Evolutionary conservation across 441 rosid species (phyloP), one percentile per base, ranked within the genome.

Genomic region (Adansonia madagascariensis): DNA sequence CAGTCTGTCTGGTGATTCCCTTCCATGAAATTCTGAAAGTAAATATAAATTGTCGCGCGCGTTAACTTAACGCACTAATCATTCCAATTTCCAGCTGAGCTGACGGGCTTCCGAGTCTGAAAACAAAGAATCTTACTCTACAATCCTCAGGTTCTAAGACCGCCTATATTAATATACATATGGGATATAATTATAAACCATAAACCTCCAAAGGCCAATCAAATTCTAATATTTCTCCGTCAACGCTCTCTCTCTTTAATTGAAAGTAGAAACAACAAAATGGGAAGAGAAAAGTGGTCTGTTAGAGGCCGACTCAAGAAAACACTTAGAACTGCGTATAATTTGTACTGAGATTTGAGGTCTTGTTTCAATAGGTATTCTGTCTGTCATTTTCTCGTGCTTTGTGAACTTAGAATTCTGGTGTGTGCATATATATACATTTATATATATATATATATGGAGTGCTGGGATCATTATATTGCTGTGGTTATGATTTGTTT

Each of bases 221-320:
- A 27, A 1, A 27, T 62, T 12, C n/a, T 62, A 20, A 20, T 22
- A 3, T 31, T 27, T 1, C 0, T 61, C 17, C 43, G 0, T 12
- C 15, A 24, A 12, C 65, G 1, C 65, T 4, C 39, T 10, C 39
- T 27, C 43, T 18, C 35, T 27, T 27, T 27, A 14, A 62, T 31
- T 35, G 43, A 43, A 18, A 57, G 24, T 11, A 24, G 4, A 20
- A 15, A 55, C 47, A 63, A 52, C 43, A n/a, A 62, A 35, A 86
- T 84, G 86, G 79, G 73, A 3, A 55, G 62, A 73, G 50, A 43
- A 70, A 75, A 63, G 35, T 63, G 83, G 84, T 73, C 80, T 3
- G 20, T 83, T 31, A 71, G 82, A 3, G 57, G 72, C 43, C 84
- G 59, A 67, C 75, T 88, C 15, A 90, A 83, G 84, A 83, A 69